Base-by-base conservation (phyloP, 768 basidiomycete species). In the Boletus rufocinnamomeus region DNA sequence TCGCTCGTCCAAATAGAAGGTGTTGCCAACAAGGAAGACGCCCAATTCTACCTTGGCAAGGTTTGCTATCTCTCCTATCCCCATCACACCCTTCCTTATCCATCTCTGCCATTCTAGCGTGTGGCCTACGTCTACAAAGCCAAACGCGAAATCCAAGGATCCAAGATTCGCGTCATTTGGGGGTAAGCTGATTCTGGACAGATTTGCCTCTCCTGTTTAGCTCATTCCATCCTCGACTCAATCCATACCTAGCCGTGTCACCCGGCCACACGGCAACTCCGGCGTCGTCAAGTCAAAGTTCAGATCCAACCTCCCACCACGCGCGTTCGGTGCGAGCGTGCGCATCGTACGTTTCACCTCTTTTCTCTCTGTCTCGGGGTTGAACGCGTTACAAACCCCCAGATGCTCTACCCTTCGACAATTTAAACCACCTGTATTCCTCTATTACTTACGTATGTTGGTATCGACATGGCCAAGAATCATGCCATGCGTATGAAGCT, bases 251-350 rank as follows among this genome's bases (percentile, higher is more conserved):
- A 93, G 93, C 71, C 93, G 94, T 68, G 86, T 96, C 63, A 94
- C 94, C 60, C 89, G 95, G 71, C 84, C 94, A 66, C 95, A 98
- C 77, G 95, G 97, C 66, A 89, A 86, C 76, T 91, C 87, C 64
- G 96, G 96, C 72, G 93, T 95, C 68, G 95, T 98, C 68, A 95
- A 95, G 79, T 88, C 92, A 78, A 97, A 97, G 84, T 98, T 98
- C 86, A 82, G 83, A 63, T 85, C 85, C 69, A 98, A 98, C 84
- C 87, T 98, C 66, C 95, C 96, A 65, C 93, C 96, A 62, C 89
- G 89, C 68, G 85, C 90, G 60, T 97, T 98, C 75, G 96, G 95
- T 77, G 95, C 94, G 56, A 84, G 84, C 69, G 89, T 94, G 74
- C 89, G 94, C 74, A 82, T 96, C 76, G 93, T 96, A 77, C 65